Conservation (phyloP, 345 rosid species). For the Aegle marmelos region DNA sequence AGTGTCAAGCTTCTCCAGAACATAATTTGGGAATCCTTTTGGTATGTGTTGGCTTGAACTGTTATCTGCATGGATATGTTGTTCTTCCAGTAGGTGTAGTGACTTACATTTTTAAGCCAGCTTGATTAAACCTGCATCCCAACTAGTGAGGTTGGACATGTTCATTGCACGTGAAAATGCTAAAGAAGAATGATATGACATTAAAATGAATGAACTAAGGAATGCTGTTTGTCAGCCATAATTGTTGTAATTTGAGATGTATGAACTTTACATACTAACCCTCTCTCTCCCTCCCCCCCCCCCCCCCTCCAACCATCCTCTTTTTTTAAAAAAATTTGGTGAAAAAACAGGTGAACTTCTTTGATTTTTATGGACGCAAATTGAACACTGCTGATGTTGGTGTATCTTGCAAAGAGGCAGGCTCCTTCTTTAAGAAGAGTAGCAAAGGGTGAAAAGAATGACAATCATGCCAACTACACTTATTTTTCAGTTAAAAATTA, state of each 20-base stretch:
- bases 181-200: background rate
- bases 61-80: background rate
- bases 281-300: no score
- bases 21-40: constrained; percentile 82
- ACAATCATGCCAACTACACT: constrained; percentile 8
- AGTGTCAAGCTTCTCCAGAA: constrained; percentile 49
- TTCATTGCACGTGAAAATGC: background rate
- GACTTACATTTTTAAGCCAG: background rate
- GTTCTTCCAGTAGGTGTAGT: background rate
- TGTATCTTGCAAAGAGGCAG: constrained; percentile 67
- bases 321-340: background rate
- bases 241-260: background rate
- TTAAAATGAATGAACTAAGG: background rate
- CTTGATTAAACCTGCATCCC: background rate
- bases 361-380: constrained; percentile 85
- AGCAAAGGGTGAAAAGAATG: constrained; percentile 56
- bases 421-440: constrained; percentile 69
- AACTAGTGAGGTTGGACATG: background rate
- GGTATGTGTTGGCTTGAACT: constrained; percentile 45
- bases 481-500: background rate
- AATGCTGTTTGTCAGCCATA: background rate
- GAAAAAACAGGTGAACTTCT: constrained; percentile 63
- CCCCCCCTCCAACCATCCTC: no score
- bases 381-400: constrained; percentile 81
- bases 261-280: background rate